phyloP scores from a whole-genome alignment of 495 filamentous ascomycete genomes.

The Xylaria nigripes region DNA sequence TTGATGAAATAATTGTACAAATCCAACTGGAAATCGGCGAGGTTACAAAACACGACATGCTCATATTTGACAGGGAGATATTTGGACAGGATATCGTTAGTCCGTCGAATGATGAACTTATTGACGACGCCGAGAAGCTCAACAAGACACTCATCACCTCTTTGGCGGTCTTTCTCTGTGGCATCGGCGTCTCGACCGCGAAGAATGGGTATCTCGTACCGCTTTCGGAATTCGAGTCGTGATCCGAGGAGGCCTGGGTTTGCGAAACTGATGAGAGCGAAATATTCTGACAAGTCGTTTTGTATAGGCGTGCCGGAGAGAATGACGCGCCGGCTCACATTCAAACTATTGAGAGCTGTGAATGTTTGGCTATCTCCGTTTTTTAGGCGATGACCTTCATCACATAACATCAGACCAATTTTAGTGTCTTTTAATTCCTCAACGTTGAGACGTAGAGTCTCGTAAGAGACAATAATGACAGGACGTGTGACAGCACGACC shows the following conservation, averaged over 20 bases:
- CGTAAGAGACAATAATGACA: constrained; percentile 99
- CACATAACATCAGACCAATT: constrained; percentile 93
- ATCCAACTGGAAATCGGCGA: constrained; percentile 83
- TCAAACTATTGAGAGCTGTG: constrained; percentile 77
- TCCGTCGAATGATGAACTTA: constrained; percentile 97
- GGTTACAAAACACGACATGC: constrained; percentile 98
- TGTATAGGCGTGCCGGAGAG: constrained; percentile 96
- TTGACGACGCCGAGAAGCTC: constrained; percentile 85
- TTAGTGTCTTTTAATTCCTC: constrained; percentile 78
- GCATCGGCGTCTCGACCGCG: constrained; percentile 87
- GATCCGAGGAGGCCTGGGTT: constrained; percentile 90
- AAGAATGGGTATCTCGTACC: constrained; percentile 88
- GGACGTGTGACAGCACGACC: constrained; percentile 87
- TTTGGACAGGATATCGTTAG: constrained; percentile 96
- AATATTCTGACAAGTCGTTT: constrained; percentile 97
- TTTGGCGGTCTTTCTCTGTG: constrained; percentile 69
- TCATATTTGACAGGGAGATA: constrained; percentile 99
- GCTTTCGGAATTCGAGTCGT: constrained; percentile 86
- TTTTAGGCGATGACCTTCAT: constrained; percentile 97
- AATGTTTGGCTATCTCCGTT: constrained; percentile 96
- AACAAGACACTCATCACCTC: constrained; percentile 72
- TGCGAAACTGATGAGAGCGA: constrained; percentile 90
- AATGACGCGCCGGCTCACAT: constrained; percentile 87
- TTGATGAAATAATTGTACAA: constrained; percentile 96
- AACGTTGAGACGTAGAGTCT: constrained; percentile 85